Conservation (phyloP, 176 grass and related monocot species). For the Saccharum spontaneum region DNA sequence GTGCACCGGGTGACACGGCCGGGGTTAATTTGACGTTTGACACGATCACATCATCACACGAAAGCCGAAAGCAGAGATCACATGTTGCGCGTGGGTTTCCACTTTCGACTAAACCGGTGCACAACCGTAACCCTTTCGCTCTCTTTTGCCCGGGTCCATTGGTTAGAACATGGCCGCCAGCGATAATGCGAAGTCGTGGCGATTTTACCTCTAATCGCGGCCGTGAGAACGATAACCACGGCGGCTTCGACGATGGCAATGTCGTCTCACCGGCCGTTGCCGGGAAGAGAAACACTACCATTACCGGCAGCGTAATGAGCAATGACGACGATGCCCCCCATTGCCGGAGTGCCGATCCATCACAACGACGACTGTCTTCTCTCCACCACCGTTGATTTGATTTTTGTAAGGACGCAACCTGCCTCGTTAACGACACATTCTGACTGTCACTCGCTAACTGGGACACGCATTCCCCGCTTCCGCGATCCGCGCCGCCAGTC, state of each 20-base stretch:
- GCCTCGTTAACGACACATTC: background rate
- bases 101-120: background rate
- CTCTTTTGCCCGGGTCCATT: background rate
- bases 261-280: too few species aligned
- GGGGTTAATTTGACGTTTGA: too few species aligned
- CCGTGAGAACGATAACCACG: background rate
- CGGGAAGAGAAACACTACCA: too few species aligned
- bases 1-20: background rate
- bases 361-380: too few species aligned
- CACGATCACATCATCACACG: background rate
- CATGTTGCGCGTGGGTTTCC: conserved; percentile 5
- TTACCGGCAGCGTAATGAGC: too few species aligned
- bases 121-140: background rate
- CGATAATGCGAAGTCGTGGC: background rate
- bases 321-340: too few species aligned
- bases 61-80: conserved; percentile 30
- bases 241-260: background rate
- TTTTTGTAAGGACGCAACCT: background rate
- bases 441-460: background rate
- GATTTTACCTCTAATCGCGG: too few species aligned
- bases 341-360: background rate
- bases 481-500: conserved; percentile 13
- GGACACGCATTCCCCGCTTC: conserved; percentile 8
- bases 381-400: too few species aligned
- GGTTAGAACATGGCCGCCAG: too few species aligned